Percentiles rank a stretch among this genome's conserved stretches.
Conservation (phyloP, 805 yeast species). For the Starmerella vitae region DNA sequence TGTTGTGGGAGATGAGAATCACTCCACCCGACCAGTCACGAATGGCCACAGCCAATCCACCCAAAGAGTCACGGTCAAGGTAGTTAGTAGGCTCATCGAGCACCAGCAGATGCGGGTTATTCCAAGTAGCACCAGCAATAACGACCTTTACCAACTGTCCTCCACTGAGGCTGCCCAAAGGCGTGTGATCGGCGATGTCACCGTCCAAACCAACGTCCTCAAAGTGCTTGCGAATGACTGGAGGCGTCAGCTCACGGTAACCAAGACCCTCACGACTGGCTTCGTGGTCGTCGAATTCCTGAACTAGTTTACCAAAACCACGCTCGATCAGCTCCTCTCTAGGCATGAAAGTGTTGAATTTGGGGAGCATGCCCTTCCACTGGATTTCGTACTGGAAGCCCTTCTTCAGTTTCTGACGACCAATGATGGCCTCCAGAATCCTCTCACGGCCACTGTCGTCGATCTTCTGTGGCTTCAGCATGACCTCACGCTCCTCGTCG, state of each 20-base stretch:
- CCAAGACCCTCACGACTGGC: constrained; percentile 99
- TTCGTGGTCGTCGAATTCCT: constrained; percentile 96
- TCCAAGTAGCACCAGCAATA: constrained; percentile 99
- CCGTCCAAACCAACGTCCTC: constrained; percentile 96
- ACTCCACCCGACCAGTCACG: constrained; percentile 98
- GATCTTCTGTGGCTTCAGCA: constrained; percentile 65
- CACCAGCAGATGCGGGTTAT: constrained; percentile 91
- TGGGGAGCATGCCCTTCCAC: constrained; percentile 88
- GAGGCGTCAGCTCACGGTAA: constrained; percentile 84
- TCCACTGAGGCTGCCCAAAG: constrained; percentile 91
- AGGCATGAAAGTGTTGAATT: constrained; percentile 85
- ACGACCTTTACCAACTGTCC: constrained; percentile 97
- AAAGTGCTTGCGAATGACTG: constrained; percentile 88
- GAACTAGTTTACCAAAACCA: constrained; percentile 82
- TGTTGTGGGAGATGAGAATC: constrained; percentile 94
- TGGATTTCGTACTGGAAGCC: constrained; percentile 93
- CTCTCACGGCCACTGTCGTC: constrained; percentile 70
- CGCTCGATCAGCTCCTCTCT: constrained; percentile 66
- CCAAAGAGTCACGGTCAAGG: constrained; percentile 93
- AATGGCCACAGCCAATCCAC: constrained; percentile 94
- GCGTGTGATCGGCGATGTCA: constrained; percentile 96
- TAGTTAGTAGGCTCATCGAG: constrained; percentile 97
- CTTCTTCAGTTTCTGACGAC: constrained; percentile 92
- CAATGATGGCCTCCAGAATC: constrained; percentile 84
- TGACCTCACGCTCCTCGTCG: constrained; percentile 59